Base-by-base conservation (phyloP, 345 rosid genomes). In the Lumnitzera littorea region DNA sequence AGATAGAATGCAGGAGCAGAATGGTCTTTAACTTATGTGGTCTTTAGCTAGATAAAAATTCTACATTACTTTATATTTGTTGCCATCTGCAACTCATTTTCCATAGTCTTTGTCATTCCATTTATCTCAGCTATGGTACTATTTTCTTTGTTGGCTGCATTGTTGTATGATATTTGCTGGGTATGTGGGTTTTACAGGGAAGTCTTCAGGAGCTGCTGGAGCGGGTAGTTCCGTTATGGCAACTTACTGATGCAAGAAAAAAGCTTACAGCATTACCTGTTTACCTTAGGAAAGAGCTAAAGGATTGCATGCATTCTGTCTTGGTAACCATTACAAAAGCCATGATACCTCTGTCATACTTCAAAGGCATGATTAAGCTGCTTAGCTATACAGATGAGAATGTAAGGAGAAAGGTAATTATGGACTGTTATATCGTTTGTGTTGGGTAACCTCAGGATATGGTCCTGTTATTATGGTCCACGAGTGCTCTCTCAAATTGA, bases 121-220 rank as follows among this genome's bases (percentile, higher is more conserved):
- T 36, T 36, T 36, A 9, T 36, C 43, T 36, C 43, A 5, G 5
- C 43, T 36, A 4, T 36, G 43, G 1, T 1, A 36, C 43, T 36
- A 6, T 36, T 36, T 36, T 6, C 11, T 36, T 9, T 36, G 7
- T 36, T 36, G 7, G 43, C 43, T 36, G 43, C 7, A 36, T 36
- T 36, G 43, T 36, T 36, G 43, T 36, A 36, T 36, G 43, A 36
- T 48, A 12, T 29, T 36, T 58, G 43, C 46, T 48, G 57, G 29
- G 5, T 55, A 25, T 20, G 69, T 47, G 12, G 56, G 14, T 48
- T 60, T 74, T 62, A 54, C 84, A 94, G 99, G 70, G 69, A 64
- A 80, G 74, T 60, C 87, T 94, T 16, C 75, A 79, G 68, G 85
- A 84, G 67, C 79, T 94, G 46, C 72, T 94, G 95, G 84, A 78